Conservation (phyloP, 1,284 basidiomycete species). For the Lignosus rhinocerotis region DNA sequence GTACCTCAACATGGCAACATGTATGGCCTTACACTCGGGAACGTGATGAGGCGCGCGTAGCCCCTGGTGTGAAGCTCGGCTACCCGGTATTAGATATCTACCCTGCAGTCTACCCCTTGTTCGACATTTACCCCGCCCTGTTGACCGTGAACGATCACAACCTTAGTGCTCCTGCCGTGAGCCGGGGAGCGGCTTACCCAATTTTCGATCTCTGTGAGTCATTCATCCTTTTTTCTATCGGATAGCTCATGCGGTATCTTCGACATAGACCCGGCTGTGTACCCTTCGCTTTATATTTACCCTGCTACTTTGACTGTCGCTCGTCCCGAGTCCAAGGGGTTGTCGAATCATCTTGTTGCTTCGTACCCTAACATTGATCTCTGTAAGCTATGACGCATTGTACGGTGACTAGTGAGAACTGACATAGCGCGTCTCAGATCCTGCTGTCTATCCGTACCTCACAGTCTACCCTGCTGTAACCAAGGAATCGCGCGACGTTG, state of each 20-base stretch:
- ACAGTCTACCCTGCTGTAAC: conserved; percentile 17
- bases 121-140: conserved; percentile 30
- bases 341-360: background rate
- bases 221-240: background rate
- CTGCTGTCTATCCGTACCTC: conserved; percentile 24
- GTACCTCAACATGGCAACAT: conserved; percentile 14
- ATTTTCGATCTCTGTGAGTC: conserved; percentile 37
- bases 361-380: conserved; percentile 14
- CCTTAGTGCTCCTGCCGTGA: conserved; percentile 6
- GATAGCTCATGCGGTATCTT: background rate
- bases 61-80: background rate
- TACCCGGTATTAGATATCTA: conserved; percentile 37
- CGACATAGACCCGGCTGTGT: conserved; percentile 25
- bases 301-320: conserved; percentile 17
- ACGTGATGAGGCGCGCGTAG: conserved; percentile 1
- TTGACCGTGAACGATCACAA: conserved; percentile 12
- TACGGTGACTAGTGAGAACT: background rate
- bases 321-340: background rate
- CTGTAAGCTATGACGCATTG: conserved; percentile 2
- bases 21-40: conserved; percentile 21
- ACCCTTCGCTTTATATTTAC: conserved; percentile 32
- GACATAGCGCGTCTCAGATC: conserved; percentile 12
- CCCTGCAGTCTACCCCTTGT: conserved; percentile 41
- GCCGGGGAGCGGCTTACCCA: conserved; percentile 28
- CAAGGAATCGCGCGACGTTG: background rate